Evolutionary conservation across 2,329 filamentous ascomycete genomes (phyloP).

Genomic region (Colletotrichum sp.): DNA sequence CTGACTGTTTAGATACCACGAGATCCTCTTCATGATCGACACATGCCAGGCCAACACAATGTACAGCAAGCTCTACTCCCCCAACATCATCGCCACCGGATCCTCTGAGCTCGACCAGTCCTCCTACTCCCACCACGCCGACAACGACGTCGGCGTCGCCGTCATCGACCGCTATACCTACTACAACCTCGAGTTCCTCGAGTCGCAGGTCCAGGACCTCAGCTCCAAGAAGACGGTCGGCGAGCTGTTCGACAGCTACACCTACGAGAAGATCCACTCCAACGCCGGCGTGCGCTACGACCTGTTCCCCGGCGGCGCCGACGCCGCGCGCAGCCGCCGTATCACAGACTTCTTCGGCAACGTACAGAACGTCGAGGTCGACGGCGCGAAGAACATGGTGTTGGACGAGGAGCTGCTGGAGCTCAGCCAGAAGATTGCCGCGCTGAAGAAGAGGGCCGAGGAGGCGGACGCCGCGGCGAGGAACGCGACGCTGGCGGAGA

Average conservation of each 20-base stretch:
- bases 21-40: constrained; percentile 99
- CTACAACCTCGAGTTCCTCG: constrained; percentile 96
- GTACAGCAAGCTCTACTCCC: constrained; percentile 98
- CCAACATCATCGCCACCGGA: constrained; percentile 98
- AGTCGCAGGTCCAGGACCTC: constrained; percentile 85
- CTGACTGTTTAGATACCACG: constrained; percentile 73
- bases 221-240: constrained; percentile 89
- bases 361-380: constrained; percentile 94
- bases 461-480: constrained; percentile 42
- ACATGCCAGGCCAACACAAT: constrained; percentile 99
- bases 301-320: constrained; percentile 85
- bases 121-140: constrained; percentile 96
- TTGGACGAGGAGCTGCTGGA: constrained; percentile 77
- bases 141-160: constrained; percentile 96
- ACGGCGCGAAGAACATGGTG: constrained; percentile 62
- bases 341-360: constrained; percentile 99
- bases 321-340: constrained; percentile 76
- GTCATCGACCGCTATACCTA: constrained; percentile 99
- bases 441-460: constrained; percentile 54
- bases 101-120: constrained; percentile 95
- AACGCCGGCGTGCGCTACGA: constrained; percentile 93
- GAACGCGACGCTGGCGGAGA: constrained; percentile 18
- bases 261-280: constrained; percentile 92
- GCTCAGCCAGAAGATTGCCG: constrained; percentile 72
- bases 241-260: constrained; percentile 95